Base-by-base conservation (phyloP, 371 early-diverging fungal species). In the Rhizopus delemar region DNA sequence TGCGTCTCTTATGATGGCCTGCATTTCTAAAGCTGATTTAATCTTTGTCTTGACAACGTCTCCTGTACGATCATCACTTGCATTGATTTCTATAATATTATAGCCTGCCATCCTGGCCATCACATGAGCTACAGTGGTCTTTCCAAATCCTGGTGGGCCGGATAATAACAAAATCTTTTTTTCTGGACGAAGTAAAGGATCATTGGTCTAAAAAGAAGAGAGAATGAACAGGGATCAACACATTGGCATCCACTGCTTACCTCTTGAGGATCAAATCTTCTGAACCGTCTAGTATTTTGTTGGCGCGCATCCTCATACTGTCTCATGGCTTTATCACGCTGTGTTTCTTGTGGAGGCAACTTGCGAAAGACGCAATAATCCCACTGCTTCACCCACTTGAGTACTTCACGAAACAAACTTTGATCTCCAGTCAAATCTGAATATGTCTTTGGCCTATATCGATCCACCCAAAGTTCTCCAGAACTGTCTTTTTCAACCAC, bases 71-170 rank as follows among this genome's bases (percentile, higher is more conserved):
- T 97, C 97, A 71, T 98, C 99, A 82, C 96, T 93, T 4, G 99
- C 99, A 76, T 99, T 99, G 69, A 99, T 90, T 78, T 99, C 99
- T 15, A 97, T 75, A 3, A 92, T 73, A 46, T 92, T 85, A 67
- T 98, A 94, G 2, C 96, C 96, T n/a, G 92, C 86, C 62, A 96
- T 95, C 45, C 83, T 81, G 0, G 97, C 97, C 46, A 94, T 84
- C 1, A 99, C 87, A 71, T 97, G 95, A 0, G 97, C 99, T 62
- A 99, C 76, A 0, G 99, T 98, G 0, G 99, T 99, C 71, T 99
- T 99, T 56, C 99, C 99, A 51, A 97, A 81, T 0, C 99, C 99
- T 2, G 99, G 97, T 15, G 95, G 92, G 0, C 99, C 99, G 5
- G 93, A 84, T 22, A 99, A 62, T n/a, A 99, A 65, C 31, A 97